Evolutionary conservation across 345 rosid genomes (phyloP).

Genomic region (Microthlaspi erraticum): DNA sequence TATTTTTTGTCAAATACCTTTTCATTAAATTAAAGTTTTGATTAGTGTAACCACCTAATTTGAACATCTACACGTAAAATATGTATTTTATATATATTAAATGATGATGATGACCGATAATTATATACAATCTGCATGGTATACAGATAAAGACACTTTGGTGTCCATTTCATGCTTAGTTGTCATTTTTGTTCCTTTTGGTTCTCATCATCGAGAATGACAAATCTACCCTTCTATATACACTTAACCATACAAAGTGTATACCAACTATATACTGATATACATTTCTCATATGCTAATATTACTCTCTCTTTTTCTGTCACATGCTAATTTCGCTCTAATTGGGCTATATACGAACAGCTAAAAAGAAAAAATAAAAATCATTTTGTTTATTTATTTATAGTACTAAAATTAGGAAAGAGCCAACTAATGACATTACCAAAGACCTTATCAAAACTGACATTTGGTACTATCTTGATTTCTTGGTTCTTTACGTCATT

Average conservation of each 20-base stretch:
- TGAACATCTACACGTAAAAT: conserved; percentile 25
- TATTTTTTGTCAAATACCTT: conserved; percentile 26
- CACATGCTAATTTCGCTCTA: conserved; percentile 14
- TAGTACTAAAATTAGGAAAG: background rate
- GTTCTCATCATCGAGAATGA: conserved; percentile 11
- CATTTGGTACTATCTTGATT: too few species aligned
- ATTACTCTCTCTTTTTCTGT: background rate
- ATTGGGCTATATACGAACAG: background rate
- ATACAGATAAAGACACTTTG: conserved; percentile 34
- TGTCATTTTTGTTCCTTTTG: conserved; percentile 40
- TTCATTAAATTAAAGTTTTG: conserved; percentile 36
- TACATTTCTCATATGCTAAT: background rate
- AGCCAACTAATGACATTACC: background rate
- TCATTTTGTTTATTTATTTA: background rate
- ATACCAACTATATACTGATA: background rate
- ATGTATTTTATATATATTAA: background rate
- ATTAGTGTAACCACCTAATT: conserved; percentile 45
- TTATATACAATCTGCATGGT: conserved; percentile 40
- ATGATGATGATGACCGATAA: conserved; percentile 28
- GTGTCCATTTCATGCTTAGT: conserved; percentile 44
- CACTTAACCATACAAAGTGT: background rate
- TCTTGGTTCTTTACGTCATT: too few species aligned
- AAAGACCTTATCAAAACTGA: too few species aligned
- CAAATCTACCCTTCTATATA: conserved; percentile 17
- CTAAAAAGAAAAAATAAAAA: background rate